A percentile compares a stretch with the other conserved stretches of the same genome.
Evolutionary conservation across 139 green algal genomes (phyloP).

Genomic region (Coelastrella sp.): DNA sequence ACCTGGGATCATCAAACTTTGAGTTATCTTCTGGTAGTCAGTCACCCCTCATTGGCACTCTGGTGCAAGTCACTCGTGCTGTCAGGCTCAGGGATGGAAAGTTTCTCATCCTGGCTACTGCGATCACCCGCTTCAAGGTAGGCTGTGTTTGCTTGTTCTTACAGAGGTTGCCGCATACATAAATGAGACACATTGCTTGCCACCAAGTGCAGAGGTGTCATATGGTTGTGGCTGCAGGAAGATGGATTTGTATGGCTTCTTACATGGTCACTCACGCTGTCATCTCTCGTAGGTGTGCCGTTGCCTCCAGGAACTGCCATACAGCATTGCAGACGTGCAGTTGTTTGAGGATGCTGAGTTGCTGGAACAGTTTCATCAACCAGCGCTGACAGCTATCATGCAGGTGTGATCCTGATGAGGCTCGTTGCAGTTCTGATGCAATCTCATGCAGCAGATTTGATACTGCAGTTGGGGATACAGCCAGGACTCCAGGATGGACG

Average conservation of each 20-base stretch:
- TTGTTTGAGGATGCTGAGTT: constrained; percentile 61
- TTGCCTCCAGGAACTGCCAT: constrained; percentile 47
- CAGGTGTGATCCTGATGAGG: too few relatives aligned
- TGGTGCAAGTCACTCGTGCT: constrained; percentile 62
- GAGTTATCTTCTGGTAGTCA: constrained; percentile 37
- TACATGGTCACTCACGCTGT: too few relatives aligned
- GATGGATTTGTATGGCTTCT: too few relatives aligned
- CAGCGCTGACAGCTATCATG: constrained; percentile 27
- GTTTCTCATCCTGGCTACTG: constrained; percentile 62
- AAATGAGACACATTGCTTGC: too few relatives aligned
- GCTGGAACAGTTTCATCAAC: constrained; percentile 7
- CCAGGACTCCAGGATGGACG: too few relatives aligned
- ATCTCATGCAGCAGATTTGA: background rate
- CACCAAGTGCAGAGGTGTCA: too few relatives aligned
- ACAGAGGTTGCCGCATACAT: too few relatives aligned
- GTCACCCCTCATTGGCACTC: constrained; percentile 53
- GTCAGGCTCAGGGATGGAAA: constrained; percentile 62
- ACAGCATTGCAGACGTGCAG: constrained; percentile 56
- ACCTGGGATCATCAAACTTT: constrained; percentile 52
- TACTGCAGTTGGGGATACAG: too few relatives aligned
- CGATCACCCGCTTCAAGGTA: constrained; percentile 59
- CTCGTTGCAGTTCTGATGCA: too few relatives aligned
- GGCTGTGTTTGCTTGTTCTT: too few relatives aligned
- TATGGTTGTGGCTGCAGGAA: too few relatives aligned
- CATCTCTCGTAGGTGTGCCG: constrained; percentile 53